Base-by-base conservation (phyloP, 129 eudicot genomes). In the Saussurea involucrata region DNA sequence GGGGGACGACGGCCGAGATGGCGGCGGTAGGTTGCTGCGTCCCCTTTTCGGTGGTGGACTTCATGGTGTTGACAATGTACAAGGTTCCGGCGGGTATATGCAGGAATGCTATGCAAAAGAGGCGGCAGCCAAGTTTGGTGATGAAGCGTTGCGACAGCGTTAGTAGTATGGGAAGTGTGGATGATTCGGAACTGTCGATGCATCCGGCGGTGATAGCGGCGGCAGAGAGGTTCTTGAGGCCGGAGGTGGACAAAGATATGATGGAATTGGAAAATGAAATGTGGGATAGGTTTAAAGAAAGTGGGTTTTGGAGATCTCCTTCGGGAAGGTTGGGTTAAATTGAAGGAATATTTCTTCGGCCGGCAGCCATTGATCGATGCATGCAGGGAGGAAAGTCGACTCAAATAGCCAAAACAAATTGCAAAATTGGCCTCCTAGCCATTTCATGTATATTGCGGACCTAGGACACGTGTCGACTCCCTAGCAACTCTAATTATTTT, bases 291-390 rank as follows among this genome's bases (percentile, higher is more conserved):
- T 92, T 92, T 83, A 78, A 82, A 53, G 78, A 86, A 33, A 67
- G 87, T 21, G 97, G 97, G 20, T 92, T 92, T 65, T 89, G 93
- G 93, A 82, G 97, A 78, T 85, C 96, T 32, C 76, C 85, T 3
- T 66, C 86, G 1, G 80, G 72, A 18, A 76, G 32, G 46, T 6
- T 17, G 68, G 58, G 28, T 53, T 53, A 75, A 42, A 68, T 42
- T 73, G 87, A 75, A 55, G 8, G 61, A 53, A 53, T 53, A 17
- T 53, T 17, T 8, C 1, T 27, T n/a, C 18, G 5, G 17, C 3
- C 53, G 18, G 0, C 18, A 17, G 8, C 60, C 15, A 40, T 40
- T 40, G 3, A 40, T 40, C 5, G 5, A 31, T 31, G 46, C 15
- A 40, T 36, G 29, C 29, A 46, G 15, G 60, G 21, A 49, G 69